phyloP scores from a whole-genome alignment of 352 stramenopile species.

The Globisporangium polare region DNA sequence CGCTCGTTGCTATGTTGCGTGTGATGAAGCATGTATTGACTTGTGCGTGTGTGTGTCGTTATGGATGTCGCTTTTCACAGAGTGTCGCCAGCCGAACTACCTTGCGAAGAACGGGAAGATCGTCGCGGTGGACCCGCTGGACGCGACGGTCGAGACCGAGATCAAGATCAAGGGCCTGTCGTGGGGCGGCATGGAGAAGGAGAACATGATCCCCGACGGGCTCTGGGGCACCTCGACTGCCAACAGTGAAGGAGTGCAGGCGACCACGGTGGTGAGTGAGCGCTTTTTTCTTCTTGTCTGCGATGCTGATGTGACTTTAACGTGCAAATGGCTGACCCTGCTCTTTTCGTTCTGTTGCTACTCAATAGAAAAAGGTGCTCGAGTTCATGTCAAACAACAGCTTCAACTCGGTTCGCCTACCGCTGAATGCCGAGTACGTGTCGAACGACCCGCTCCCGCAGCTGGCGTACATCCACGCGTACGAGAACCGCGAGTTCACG shows the following conservation, averaged over 20 bases:
- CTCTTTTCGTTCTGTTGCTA: neutral
- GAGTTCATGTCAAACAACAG: slow-evolving; percentile 51
- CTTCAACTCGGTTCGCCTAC: slow-evolving; percentile 62
- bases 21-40: neutral
- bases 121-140: slow-evolving; percentile 38
- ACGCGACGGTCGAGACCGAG: slow-evolving; percentile 34
- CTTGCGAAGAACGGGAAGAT: slow-evolving; percentile 53
- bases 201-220: slow-evolving; percentile 61
- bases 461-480: slow-evolving; percentile 48
- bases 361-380: slow-evolving; percentile 33
- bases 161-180: slow-evolving; percentile 62
- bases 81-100: slow-evolving; percentile 65
- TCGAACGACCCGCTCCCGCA: slow-evolving; percentile 36
- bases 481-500: slow-evolving; percentile 62
- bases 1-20: neutral
- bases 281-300: neutral
- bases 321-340: neutral
- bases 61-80: slow-evolving; percentile 16
- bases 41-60: neutral
- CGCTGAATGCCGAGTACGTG: slow-evolving; percentile 53
- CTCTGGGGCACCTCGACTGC: slow-evolving; percentile 33
- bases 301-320: neutral
- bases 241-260: slow-evolving; percentile 34
- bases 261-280: slow-evolving; percentile 46
- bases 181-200: slow-evolving; percentile 70